These are phyloP conservation scores for Gastrolobium villosum DNA, from an alignment of 306 rosid genomes.

Conservation along the genomic window DNA sequence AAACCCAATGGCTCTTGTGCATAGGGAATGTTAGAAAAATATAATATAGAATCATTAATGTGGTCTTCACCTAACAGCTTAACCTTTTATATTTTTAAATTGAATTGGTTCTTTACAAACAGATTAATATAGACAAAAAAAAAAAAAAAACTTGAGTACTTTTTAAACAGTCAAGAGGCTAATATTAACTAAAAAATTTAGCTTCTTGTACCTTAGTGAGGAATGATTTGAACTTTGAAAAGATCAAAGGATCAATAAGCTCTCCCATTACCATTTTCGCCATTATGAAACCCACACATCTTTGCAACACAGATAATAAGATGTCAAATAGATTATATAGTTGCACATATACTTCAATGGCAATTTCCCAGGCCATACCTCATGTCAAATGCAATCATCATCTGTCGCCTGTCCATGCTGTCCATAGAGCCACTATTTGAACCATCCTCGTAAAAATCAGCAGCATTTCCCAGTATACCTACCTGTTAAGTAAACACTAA, in stretches of 20 bases:
- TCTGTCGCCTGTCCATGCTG: conserved; percentile 82
- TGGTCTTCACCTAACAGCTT: no score
- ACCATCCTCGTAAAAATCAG: conserved; percentile 78
- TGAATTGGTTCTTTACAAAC: no score
- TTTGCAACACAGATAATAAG: conserved; percentile 55
- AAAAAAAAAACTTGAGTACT: neutral
- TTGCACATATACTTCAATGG: conserved; percentile 35
- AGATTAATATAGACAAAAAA: neutral
- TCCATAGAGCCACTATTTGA: conserved; percentile 63
- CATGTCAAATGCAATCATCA: conserved; percentile 99
- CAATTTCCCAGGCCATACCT: conserved; percentile 61
- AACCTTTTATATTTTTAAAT: no score
- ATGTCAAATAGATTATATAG: conserved; percentile 49
- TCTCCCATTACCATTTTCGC: conserved; percentile 95
- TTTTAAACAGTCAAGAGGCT: conserved; percentile 36
- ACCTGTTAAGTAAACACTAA: conserved; percentile 63
- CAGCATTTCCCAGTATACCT: conserved; percentile 94
- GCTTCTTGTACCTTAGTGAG: conserved; percentile 77
- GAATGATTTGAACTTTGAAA: conserved; percentile 81
- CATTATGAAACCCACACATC: conserved; percentile 95
- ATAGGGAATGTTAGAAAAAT: no score
- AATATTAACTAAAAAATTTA: conserved; percentile 25
- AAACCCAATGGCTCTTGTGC: no score
- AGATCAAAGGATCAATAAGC: conserved; percentile 89
- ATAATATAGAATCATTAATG: no score